phyloP scores from a whole-genome alignment of 2,329 filamentous ascomycete species.

The Verruconis gallopava region DNA sequence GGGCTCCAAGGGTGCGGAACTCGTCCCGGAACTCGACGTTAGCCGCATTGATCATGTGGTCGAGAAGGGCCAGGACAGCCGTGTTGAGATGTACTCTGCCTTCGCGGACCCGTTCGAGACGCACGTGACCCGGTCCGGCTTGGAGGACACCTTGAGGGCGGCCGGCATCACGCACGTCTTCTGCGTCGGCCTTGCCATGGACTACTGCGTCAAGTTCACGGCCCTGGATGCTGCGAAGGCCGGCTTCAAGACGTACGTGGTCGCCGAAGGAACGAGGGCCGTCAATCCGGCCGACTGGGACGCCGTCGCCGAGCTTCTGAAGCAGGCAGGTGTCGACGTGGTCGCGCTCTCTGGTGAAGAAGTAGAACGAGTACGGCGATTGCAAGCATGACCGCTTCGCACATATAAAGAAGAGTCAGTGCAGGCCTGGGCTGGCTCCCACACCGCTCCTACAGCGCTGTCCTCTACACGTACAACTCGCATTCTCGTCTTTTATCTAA shows the following conservation, averaged over 20 bases:
- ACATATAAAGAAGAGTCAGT: no score
- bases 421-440: no score
- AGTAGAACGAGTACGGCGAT: slow-evolving; percentile 35
- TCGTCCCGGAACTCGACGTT: slow-evolving; percentile 58
- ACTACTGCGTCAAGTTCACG: slow-evolving; percentile 78
- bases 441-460: no score
- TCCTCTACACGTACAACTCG: no score
- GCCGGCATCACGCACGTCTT: slow-evolving; percentile 63
- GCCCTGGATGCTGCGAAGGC: slow-evolving; percentile 63
- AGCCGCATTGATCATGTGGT: slow-evolving; percentile 51
- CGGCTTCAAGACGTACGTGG: slow-evolving; percentile 64
- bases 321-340: slow-evolving; percentile 46
- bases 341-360: slow-evolving; percentile 45
- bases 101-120: slow-evolving; percentile 69
- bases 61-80: slow-evolving; percentile 61
- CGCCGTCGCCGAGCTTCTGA: slow-evolving; percentile 40
- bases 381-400: no score
- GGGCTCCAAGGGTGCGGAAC: slow-evolving; percentile 53
- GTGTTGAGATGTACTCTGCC: slow-evolving; percentile 87
- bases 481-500: no score
- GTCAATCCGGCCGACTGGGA: slow-evolving; percentile 53
- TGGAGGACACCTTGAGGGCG: slow-evolving; percentile 45
- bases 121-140: slow-evolving; percentile 44
- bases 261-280: slow-evolving; percentile 65
- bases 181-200: slow-evolving; percentile 72